Evolutionary conservation across 148 eudicot genomes (phyloP).

Genomic region (Gaultheria prostrata): DNA sequence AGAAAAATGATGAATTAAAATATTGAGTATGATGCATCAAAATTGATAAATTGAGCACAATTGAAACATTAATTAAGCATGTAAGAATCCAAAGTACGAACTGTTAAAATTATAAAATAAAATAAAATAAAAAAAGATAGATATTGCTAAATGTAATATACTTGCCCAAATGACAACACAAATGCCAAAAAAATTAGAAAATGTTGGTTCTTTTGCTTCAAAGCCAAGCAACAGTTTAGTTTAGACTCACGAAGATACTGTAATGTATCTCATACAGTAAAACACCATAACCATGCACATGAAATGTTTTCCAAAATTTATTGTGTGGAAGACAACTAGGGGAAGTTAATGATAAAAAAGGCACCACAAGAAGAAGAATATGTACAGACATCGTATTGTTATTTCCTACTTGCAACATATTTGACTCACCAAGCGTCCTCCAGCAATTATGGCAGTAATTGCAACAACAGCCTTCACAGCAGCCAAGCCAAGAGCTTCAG

Average conservation of each 20-base stretch:
- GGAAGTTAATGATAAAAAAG: background rate
- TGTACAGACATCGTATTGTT: background rate
- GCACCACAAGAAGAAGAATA: constrained; percentile 7
- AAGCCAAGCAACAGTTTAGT: background rate
- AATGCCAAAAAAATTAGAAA: constrained; percentile 6
- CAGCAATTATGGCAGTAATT: constrained; percentile 91
- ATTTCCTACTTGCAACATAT: background rate
- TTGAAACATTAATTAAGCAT: too few relatives aligned
- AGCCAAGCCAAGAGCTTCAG: constrained; percentile 97
- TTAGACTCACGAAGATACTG: background rate
- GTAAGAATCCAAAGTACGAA: too few relatives aligned
- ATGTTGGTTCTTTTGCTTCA: background rate
- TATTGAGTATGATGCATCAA: too few relatives aligned
- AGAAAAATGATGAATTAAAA: too few relatives aligned
- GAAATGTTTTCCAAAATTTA: background rate
- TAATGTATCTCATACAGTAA: background rate
- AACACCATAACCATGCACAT: background rate
- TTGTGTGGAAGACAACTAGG: background rate
- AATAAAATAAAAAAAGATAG: too few relatives aligned
- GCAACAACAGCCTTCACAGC: constrained; percentile 98
- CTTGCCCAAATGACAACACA: background rate
- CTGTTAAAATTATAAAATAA: too few relatives aligned
- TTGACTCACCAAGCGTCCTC: constrained; percentile 91
- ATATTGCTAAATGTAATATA: too few relatives aligned
- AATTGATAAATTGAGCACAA: too few relatives aligned